Percentiles rank a stretch among this genome's conserved stretches.
phyloP scores from a whole-genome alignment of 2,329 filamentous ascomycete genomes.

The Trichoderma breve region DNA sequence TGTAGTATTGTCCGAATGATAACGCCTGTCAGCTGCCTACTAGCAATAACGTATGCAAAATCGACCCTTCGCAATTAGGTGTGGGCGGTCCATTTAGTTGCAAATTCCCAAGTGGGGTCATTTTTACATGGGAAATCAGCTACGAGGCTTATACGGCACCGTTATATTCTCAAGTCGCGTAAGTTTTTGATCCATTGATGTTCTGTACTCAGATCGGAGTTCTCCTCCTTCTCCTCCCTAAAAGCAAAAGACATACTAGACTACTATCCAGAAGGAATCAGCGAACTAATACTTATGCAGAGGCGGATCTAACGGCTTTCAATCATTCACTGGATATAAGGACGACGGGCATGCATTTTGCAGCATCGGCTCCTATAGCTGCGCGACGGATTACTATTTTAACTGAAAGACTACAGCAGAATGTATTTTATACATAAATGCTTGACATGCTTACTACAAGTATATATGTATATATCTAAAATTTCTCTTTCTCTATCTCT shows the following conservation, averaged over 20 bases:
- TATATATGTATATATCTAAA: background rate
- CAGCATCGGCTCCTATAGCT: background rate
- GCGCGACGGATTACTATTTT: background rate
- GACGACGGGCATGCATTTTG: background rate
- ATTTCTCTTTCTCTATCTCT: too few relatives aligned
- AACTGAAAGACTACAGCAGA: background rate
- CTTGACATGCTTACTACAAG: background rate
- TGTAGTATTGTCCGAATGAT: background rate
- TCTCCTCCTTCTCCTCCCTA: background rate
- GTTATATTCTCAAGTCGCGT: background rate
- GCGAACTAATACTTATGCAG: background rate
- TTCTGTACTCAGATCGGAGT: background rate
- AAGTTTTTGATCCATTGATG: background rate
- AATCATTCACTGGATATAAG: background rate
- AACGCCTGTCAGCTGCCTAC: background rate
- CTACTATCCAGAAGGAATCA: too few relatives aligned
- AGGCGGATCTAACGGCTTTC: background rate
- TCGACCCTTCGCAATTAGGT: background rate
- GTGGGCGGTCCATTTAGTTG: background rate
- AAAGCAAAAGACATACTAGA: too few relatives aligned
- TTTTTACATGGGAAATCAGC: background rate
- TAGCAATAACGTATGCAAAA: background rate
- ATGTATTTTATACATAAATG: background rate
- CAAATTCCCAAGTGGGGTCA: background rate
- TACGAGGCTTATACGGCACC: background rate